Evolutionary conservation across 495 filamentous ascomycete species (phyloP).

Genomic region (Extremus antarcticus): DNA sequence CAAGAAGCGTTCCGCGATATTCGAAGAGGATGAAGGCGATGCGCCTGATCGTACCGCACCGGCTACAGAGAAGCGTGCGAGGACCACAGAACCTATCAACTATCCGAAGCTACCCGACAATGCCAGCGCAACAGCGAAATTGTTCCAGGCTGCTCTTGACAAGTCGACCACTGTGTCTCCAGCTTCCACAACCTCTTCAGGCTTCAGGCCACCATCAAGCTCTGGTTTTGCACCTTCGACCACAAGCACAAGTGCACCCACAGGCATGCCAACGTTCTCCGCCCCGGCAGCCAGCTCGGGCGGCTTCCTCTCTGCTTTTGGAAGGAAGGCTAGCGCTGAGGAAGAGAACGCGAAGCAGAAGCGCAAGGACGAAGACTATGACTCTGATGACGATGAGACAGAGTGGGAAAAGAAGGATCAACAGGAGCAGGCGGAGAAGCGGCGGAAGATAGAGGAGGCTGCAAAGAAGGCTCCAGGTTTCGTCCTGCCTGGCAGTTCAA

Average conservation of each 20-base stretch:
- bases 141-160: slow-evolving; percentile 18
- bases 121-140: slow-evolving; percentile 14
- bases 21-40: neutral
- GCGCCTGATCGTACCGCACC: neutral
- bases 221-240: slow-evolving; percentile 1
- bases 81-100: slow-evolving; percentile 1
- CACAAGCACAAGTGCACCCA: neutral
- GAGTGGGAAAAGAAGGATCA: slow-evolving; percentile 17
- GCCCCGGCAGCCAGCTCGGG: slow-evolving; percentile 3
- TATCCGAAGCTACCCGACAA: slow-evolving; percentile 15
- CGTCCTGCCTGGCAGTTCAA: neutral
- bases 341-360: slow-evolving; percentile 14
- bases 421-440: slow-evolving; percentile 18
- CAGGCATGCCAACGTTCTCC: slow-evolving; percentile 1
- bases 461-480: slow-evolving; percentile 11
- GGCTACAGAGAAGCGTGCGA: slow-evolving; percentile 16
- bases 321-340: slow-evolving; percentile 10
- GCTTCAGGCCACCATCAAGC: neutral
- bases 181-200: neutral
- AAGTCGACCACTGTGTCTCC: slow-evolving; percentile 4
- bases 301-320: slow-evolving; percentile 19
- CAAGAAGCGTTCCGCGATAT: slow-evolving; percentile 9
- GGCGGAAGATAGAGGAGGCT: slow-evolving; percentile 13
- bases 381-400: slow-evolving; percentile 21
- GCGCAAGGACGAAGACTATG: slow-evolving; percentile 21